Evolutionary conservation across 768 basidiomycete species (phyloP).

Genomic region (Tubosaeta sp.): DNA sequence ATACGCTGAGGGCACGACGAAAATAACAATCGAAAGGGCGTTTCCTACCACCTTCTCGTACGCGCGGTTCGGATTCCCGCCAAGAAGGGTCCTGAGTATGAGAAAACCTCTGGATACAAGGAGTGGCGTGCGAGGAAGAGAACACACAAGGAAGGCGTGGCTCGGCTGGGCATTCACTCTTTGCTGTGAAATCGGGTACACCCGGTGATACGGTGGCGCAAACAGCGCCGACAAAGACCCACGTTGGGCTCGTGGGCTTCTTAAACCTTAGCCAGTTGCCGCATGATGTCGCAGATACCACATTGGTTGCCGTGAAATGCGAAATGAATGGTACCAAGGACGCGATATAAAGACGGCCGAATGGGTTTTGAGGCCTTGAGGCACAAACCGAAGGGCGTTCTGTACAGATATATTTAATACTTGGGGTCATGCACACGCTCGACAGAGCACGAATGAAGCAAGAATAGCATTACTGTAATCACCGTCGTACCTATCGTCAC

Average conservation of each 20-base stretch:
- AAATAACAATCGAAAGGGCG: not conserved
- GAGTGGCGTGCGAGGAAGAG: not conserved
- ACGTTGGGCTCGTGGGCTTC: not conserved
- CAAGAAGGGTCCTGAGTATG: not conserved
- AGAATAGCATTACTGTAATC: not conserved
- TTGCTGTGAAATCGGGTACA: not conserved
- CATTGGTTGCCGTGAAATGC: not conserved
- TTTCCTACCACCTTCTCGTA: not conserved
- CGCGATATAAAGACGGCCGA: too few species aligned
- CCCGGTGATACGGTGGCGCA: not conserved
- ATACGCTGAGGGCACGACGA: not conserved
- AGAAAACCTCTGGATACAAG: not conserved
- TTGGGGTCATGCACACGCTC: not conserved
- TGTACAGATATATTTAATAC: constrained; percentile 4
- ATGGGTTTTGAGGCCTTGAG: not conserved
- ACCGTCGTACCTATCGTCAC: constrained; percentile 6
- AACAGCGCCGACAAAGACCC: not conserved
- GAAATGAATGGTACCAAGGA: not conserved
- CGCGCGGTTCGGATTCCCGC: not conserved
- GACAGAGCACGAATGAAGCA: constrained; percentile 8
- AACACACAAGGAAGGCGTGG: not conserved
- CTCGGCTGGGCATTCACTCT: not conserved
- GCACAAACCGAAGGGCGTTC: not conserved
- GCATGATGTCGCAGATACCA: not conserved
- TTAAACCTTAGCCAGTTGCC: not conserved